phyloP scores from a whole-genome alignment of 257 asterid genomes.

The Nicotiana knightiana region DNA sequence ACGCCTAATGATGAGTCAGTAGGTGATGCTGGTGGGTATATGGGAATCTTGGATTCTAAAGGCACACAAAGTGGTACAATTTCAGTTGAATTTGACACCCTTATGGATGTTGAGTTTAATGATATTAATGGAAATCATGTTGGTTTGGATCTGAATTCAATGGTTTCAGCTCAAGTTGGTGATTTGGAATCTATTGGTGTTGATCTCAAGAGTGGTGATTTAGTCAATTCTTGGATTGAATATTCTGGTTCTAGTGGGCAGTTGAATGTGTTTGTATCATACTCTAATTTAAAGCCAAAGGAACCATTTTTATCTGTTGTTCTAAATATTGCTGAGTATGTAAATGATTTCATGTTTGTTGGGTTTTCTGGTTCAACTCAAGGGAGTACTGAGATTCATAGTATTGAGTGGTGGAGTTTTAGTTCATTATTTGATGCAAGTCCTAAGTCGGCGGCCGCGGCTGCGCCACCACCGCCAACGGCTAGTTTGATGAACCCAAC shows the following conservation, averaged over 20 bases:
- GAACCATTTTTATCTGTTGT: slow-evolving; percentile 44
- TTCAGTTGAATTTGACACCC: slow-evolving; percentile 73
- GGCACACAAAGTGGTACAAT: slow-evolving; percentile 43
- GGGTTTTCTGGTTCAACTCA: slow-evolving; percentile 83
- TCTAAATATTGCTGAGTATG: slow-evolving; percentile 44
- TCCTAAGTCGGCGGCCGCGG: slow-evolving; percentile 38
- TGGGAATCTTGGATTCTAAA: slow-evolving; percentile 49
- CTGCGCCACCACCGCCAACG: slow-evolving; percentile 47
- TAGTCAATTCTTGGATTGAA: slow-evolving; percentile 73
- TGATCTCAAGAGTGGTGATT: slow-evolving; percentile 74
- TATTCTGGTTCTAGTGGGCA: slow-evolving; percentile 47
- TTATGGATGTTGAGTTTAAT: slow-evolving; percentile 69
- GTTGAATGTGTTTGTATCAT: slow-evolving; percentile 52
- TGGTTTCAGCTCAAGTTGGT: slow-evolving; percentile 46
- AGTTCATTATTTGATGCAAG: slow-evolving; percentile 49
- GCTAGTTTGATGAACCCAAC: slow-evolving; percentile 46
- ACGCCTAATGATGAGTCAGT: slow-evolving; percentile 50
- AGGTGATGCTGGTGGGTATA: slow-evolving; percentile 70
- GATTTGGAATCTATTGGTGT: slow-evolving; percentile 49
- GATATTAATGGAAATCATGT: slow-evolving; percentile 77
- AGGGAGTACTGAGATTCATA: slow-evolving; percentile 80
- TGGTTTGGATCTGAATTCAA: slow-evolving; percentile 70
- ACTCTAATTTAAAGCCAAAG: slow-evolving; percentile 65
- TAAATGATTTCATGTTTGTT: slow-evolving; percentile 60
- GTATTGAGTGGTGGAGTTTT: slow-evolving; percentile 83